These are phyloP conservation scores for Oryza officinalis DNA, from an alignment of 176 grass and related monocot genomes.

Conservation along the genomic window DNA sequence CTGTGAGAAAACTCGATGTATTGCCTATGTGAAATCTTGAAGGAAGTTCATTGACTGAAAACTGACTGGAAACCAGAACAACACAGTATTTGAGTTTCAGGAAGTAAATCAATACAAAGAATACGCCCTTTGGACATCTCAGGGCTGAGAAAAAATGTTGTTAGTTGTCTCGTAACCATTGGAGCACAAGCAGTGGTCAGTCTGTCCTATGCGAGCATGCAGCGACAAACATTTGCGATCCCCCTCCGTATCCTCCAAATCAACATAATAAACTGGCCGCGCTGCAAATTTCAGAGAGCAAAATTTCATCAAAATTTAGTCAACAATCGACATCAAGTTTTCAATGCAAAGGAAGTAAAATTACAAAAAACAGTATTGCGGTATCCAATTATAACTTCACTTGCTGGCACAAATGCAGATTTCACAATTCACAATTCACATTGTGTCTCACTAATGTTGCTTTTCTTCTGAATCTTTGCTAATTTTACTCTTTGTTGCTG, in stretches of 20 bases:
- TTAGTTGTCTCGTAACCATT: not conserved
- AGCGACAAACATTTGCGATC: slow-evolving; percentile 14
- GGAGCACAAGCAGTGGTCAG: slow-evolving; percentile 55
- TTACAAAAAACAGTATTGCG: not conserved
- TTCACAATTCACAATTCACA: not conserved
- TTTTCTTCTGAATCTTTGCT: not conserved
- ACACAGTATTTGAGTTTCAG: not conserved
- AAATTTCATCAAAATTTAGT: not conserved
- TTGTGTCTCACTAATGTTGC: not conserved
- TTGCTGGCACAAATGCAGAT: not conserved
- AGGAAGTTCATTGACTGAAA: not conserved
- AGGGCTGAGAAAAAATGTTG: not conserved
- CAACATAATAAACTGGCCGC: not conserved
- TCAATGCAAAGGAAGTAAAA: not conserved
- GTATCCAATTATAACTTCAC: not conserved
- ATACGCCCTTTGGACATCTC: not conserved
- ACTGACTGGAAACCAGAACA: not conserved
- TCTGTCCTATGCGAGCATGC: slow-evolving; percentile 11
- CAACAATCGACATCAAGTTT: not conserved
- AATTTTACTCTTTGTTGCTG: not conserved
- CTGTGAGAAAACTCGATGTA: not conserved
- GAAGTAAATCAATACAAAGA: slow-evolving; percentile 9
- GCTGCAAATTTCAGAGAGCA: slow-evolving; percentile 4
- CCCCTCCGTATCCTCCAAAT: not conserved
- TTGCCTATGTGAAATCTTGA: not conserved